Evolutionary conservation across 345 rosid genomes (phyloP), one percentile per base, ranked within the genome.

Genomic region (Populus nigra): DNA sequence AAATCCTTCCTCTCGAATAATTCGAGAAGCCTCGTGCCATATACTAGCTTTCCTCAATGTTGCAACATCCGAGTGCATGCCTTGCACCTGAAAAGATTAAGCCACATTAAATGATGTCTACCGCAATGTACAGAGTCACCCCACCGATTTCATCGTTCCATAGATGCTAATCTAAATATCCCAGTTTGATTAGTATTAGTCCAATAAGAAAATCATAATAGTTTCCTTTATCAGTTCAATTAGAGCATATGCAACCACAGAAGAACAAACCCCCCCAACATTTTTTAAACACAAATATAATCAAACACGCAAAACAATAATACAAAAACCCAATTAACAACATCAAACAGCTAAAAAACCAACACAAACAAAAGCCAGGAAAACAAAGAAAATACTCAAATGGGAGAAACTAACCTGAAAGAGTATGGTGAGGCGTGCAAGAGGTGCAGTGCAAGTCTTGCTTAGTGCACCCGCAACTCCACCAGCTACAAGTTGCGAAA

Each of bases 1-100:
- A 79, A 91, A 84, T 65, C 98, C 99, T 87, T 96, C 99, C 84
- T 96, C 99, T 25, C 83, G 79, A 65, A 90, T 29, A 70, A 96
- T 83, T 17, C 97, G 87, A 43, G 97, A 93, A 73, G 96, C 99
- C 81, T 93, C 98, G 41, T 72, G 85, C 89, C 92, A 90, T 86
- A 96, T 90, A 75, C 96, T 83, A 35, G 99, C 86, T 79, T 89
- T 91, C 69, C 87, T 88, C 79, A 92, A 79, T 73, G 87, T 78
- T 76, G 88, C 88, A 65, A 80, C 88, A 83, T 96, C 88, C 57
- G 94, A 72, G 75, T 88, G 97, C 99, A 96, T 96, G 11, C 99
- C 99, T 88, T 93, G 97, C 79, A 93, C 92, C 99, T 93, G 57
- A 20, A 69, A 78, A 27, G 65, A 65, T 66, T 67, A 15, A 31